phyloP scores from a whole-genome alignment of 768 basidiomycete genomes.

The Tephrocybe sp. region DNA sequence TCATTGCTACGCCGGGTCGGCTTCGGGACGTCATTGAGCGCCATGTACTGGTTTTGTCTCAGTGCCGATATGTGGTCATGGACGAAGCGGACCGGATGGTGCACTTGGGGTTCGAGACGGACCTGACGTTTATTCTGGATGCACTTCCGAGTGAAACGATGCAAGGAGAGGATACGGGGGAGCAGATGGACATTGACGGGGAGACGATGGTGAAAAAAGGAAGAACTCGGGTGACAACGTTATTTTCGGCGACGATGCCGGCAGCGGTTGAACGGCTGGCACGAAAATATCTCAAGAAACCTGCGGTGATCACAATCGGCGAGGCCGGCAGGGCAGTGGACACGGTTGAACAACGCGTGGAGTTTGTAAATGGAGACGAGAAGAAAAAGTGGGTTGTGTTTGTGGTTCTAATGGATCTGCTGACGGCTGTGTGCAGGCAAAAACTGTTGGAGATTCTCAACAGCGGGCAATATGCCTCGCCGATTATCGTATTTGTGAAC shows the following conservation, averaged over 20 bases:
- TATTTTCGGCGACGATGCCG: slow-evolving; percentile 99
- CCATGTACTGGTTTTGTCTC: slow-evolving; percentile 91
- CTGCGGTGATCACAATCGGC: slow-evolving; percentile 96
- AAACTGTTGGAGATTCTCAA: slow-evolving; percentile 91
- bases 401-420: background rate
- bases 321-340: slow-evolving; percentile 98
- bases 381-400: slow-evolving; percentile 82
- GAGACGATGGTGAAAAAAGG: slow-evolving; percentile 69
- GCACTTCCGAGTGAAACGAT: slow-evolving; percentile 85
- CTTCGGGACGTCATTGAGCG: slow-evolving; percentile 97
- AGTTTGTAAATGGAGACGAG: slow-evolving; percentile 90
- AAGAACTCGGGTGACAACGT: slow-evolving; percentile 86
- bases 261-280: slow-evolving; percentile 94
- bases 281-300: slow-evolving; percentile 88
- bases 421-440: slow-evolving; percentile 47
- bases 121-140: slow-evolving; percentile 93
- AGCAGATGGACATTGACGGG: slow-evolving; percentile 79
- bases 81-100: slow-evolving; percentile 99
- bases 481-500: slow-evolving; percentile 99
- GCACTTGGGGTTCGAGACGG: slow-evolving; percentile 93
- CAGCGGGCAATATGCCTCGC: slow-evolving; percentile 76
- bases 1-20: slow-evolving; percentile 98
- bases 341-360: slow-evolving; percentile 94
- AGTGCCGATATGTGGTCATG: slow-evolving; percentile 99
- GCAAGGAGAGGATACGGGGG: slow-evolving; percentile 79